A percentile compares a stretch with the other conserved stretches of the same genome.
Conservation (phyloP, 805 yeast species). For the Clavispora vitiphila region DNA sequence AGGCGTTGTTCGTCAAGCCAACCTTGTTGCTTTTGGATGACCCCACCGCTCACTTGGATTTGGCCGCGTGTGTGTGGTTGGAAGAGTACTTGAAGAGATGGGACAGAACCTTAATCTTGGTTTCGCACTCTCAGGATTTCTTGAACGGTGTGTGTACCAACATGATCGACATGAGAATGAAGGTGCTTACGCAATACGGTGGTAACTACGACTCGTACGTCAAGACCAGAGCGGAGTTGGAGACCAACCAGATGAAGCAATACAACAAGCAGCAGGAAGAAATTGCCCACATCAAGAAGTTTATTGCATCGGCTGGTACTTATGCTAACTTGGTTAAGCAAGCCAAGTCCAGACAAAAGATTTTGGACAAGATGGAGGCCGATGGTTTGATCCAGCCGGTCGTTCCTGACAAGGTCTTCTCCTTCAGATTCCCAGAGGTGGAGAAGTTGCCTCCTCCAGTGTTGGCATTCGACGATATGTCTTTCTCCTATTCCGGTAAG, state of each 20-base stretch:
- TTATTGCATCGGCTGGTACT: constrained; percentile 99
- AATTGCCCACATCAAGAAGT: constrained; percentile 95
- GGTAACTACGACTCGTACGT: constrained; percentile 98
- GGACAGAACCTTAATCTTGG: constrained; percentile 89
- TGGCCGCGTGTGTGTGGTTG: constrained; percentile 99
- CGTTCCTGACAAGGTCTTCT: constrained; percentile 86
- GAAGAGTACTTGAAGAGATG: constrained; percentile 95
- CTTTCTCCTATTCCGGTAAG: constrained; percentile 83
- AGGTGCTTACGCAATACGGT: constrained; percentile 74
- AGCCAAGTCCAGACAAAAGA: constrained; percentile 99
- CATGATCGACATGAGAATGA: constrained; percentile 95
- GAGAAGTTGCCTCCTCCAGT: constrained; percentile 99
- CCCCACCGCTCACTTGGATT: constrained; percentile 98
- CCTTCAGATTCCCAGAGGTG: constrained; percentile 90
- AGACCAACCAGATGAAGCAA: constrained; percentile 97
- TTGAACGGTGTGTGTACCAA: constrained; percentile 96
- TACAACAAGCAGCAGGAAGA: constrained; percentile 98
- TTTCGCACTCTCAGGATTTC: constrained; percentile 99
- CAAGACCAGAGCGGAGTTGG: constrained; percentile 91
- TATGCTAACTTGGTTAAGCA: constrained; percentile 97
- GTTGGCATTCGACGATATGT: constrained; percentile 89
- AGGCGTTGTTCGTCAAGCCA: constrained; percentile 97
- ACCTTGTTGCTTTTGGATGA: constrained; percentile 91
- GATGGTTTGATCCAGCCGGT: constrained; percentile 95
- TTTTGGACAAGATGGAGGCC: constrained; percentile 99